Base-by-base conservation (phyloP, 768 basidiomycete genomes). In the Heimioporus sp. region DNA sequence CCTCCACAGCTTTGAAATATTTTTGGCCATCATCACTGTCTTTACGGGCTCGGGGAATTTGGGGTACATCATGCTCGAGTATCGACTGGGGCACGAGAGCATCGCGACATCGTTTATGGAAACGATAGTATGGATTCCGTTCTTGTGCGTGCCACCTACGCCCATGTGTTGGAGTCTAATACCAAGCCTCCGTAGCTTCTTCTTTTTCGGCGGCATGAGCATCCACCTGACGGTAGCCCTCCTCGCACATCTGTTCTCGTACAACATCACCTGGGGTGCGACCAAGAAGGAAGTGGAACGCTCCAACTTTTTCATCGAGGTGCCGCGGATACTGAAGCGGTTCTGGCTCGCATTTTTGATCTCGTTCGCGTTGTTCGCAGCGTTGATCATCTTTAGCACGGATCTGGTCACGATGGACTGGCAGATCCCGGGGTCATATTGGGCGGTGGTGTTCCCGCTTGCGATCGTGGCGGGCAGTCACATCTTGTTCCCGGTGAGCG, bases 291-390 rank as follows among this genome's bases (percentile, higher is more conserved):
- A 90, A 67, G 90, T 95, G 36, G 87, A 93, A 66, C 79, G 82
- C 31, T 90, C 87, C 20, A 95, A 94, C 65, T 93, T 96, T 75
- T 93, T 90, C 79, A 80, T 87, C 46, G 92, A 96, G 65, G 83
- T 93, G 12, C 93, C 93, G 2, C 81, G 82, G 51, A 92, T 95
- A 64, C 73, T 86, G 63, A 82, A 83, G 56, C 85, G 91, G 4
- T 95, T 90, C 73, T 84, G 87, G 77, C 61, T 81, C 43, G 79
- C 81, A 39, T 76, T 90, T 55, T 51, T 79, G 17, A 49, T 89
- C 19, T 83, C 80, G 42, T 72, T 82, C 57, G 49, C 76, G 16
- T 55, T 74, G 11, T 73, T 86, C 54, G 76, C 70, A 10, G 74
- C 66, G 40, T 85, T 92, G 65, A 66, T 82, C 51, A 57, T 93